Percentiles rank a stretch among this genome's conserved stretches.
Conservation (phyloP, 768 basidiomycete genomes). For the Pisolithus marmoratus region DNA sequence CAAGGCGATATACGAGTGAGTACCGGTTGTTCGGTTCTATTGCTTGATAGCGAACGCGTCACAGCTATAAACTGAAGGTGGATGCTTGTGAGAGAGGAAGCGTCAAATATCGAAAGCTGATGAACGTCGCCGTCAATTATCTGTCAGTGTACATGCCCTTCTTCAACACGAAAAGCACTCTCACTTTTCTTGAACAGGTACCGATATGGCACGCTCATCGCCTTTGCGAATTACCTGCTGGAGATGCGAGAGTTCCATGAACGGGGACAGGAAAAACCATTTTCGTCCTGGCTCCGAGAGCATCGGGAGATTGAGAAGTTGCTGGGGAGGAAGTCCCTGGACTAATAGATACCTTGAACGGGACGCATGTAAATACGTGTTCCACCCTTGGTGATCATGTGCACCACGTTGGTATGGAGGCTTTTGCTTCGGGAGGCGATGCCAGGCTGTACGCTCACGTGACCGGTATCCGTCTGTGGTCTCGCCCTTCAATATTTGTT, state of each 20-base stretch:
- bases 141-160: slow-evolving; percentile 42
- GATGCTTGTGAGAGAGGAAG: slow-evolving; percentile 80
- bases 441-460: slow-evolving; percentile 10
- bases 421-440: too few species aligned
- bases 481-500: too few species aligned
- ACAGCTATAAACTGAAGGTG: slow-evolving; percentile 85
- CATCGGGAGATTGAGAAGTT: slow-evolving; percentile 81
- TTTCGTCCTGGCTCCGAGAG: slow-evolving; percentile 78
- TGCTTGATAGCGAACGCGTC: slow-evolving; percentile 1
- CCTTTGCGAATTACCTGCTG: slow-evolving; percentile 92
- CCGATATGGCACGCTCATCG: slow-evolving; percentile 88
- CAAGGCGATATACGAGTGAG: slow-evolving; percentile 91
- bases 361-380: background rate
- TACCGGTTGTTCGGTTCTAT: slow-evolving; percentile 5
- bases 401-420: too few species aligned
- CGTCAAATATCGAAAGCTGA: slow-evolving; percentile 68
- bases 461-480: slow-evolving; percentile 13
- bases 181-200: slow-evolving; percentile 41
- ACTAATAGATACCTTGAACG: slow-evolving; percentile 36
- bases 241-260: slow-evolving; percentile 47
- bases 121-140: slow-evolving; percentile 81
- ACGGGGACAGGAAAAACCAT: slow-evolving; percentile 41
- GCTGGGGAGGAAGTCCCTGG: slow-evolving; percentile 62
- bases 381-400: background rate
- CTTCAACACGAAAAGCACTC: background rate